Evolutionary conservation across 2,329 filamentous ascomycete species (phyloP).

Genomic region (Rutstroemia sp.): DNA sequence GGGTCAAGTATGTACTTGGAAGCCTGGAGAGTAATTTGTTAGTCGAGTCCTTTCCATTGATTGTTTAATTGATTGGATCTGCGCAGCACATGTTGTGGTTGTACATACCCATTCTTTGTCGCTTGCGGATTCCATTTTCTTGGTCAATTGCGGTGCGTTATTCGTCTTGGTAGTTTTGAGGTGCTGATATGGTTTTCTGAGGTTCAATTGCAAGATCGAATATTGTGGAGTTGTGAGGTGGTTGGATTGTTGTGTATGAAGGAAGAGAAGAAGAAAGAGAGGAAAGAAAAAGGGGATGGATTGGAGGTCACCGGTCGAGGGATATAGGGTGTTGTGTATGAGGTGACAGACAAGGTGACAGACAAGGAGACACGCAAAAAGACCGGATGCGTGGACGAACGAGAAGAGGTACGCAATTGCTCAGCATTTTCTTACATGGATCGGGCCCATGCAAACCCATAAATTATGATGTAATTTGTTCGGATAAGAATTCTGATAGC

Average conservation of each 20-base stretch:
- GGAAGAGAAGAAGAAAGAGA: not conserved
- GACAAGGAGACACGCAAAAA: not conserved
- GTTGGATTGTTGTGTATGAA: not conserved
- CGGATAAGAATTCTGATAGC: not conserved
- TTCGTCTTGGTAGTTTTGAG: not conserved
- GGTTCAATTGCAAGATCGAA: too few relatives aligned
- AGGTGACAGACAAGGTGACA: not conserved
- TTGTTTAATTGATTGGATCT: not conserved
- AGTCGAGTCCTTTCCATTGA: not conserved
- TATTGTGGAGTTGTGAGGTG: too few relatives aligned
- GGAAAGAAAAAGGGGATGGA: not conserved
- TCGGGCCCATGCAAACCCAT: not conserved
- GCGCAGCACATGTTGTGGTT: not conserved
- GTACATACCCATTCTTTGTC: conserved; percentile 9
- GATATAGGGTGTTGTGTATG: not conserved
- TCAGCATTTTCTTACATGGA: not conserved
- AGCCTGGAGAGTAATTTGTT: conserved; percentile 39
- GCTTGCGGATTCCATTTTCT: conserved; percentile 4
- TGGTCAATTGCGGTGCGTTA: not conserved
- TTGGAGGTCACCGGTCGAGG: not conserved
- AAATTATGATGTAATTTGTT: conserved; percentile 2
- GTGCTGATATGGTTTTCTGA: too few relatives aligned
- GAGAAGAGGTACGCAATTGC: not conserved
- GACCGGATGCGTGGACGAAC: not conserved
- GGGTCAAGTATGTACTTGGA: conserved; percentile 62